Conservation (phyloP, 208 protist genomes). For the Crithidia acanthocephali region DNA sequence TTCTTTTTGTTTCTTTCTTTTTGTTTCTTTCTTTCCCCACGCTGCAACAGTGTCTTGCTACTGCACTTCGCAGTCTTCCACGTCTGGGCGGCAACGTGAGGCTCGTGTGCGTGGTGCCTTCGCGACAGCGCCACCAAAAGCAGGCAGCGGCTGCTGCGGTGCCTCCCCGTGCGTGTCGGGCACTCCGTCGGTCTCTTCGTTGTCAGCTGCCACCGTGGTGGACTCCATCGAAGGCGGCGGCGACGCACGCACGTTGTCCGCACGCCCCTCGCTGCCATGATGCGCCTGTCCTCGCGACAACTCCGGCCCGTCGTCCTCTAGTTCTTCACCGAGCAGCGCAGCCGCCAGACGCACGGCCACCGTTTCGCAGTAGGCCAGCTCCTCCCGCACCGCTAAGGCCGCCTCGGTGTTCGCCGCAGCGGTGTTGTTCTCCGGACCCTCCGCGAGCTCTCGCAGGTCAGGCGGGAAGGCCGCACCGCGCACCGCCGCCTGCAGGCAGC, state of each 20-base stretch:
- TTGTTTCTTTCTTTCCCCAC: too few species aligned
- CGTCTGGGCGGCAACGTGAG: constrained; percentile 29
- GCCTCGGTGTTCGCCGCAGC: constrained; percentile 30
- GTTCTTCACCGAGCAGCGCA: constrained; percentile 13
- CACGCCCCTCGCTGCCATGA: not conserved
- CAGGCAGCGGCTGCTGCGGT: too few species aligned
- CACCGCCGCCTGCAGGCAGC: constrained; percentile 57
- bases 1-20: too few species aligned
- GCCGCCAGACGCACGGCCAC: constrained; percentile 40
- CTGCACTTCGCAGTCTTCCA: constrained; percentile 60
- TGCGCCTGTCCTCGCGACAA: too few species aligned
- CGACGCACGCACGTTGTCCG: too few species aligned
- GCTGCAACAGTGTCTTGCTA: not conserved
- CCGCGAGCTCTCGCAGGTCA: constrained; percentile 34
- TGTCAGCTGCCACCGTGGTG: too few species aligned
- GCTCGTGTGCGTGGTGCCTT: constrained; percentile 6
- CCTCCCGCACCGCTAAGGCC: constrained; percentile 57
- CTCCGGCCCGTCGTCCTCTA: not conserved
- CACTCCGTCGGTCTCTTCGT: too few species aligned
- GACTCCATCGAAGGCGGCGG: not conserved
- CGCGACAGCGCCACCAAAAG: not conserved
- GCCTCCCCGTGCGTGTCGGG: too few species aligned
- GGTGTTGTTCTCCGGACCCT: constrained; percentile 35
- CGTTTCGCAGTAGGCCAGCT: constrained; percentile 70
- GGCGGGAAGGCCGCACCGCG: constrained; percentile 39